Conservation (phyloP, 805 yeast genomes). For the Soucietia sequanensis region DNA sequence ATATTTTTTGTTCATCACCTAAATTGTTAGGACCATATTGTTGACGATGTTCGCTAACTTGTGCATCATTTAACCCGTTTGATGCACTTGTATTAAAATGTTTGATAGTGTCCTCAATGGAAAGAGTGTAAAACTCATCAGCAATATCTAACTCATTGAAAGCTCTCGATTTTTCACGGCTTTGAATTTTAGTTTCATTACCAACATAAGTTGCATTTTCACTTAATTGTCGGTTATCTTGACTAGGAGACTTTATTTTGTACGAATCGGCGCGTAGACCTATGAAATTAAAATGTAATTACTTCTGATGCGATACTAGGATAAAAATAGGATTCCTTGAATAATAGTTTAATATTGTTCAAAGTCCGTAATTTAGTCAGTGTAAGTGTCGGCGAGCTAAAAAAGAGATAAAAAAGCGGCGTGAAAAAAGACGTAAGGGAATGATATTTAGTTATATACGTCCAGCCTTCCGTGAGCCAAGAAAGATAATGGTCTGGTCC, state of each 20-base stretch:
- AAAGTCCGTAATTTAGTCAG: too few species aligned
- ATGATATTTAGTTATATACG: too few species aligned
- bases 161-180: slow-evolving; percentile 10
- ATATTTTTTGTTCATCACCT: slow-evolving; percentile 58
- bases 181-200: slow-evolving; percentile 6
- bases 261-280: too few species aligned
- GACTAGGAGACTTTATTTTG: slow-evolving; percentile 1
- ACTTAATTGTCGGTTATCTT: slow-evolving; percentile 6
- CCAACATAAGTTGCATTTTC: background rate
- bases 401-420: too few species aligned
- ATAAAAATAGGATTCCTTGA: too few species aligned
- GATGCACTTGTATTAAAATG: slow-evolving; percentile 11
- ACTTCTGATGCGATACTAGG: too few species aligned
- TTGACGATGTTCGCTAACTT: slow-evolving; percentile 12
- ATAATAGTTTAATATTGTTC: too few species aligned
- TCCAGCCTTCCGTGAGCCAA: too few species aligned
- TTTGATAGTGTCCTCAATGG: slow-evolving; percentile 15
- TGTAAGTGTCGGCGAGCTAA: slow-evolving; percentile 1
- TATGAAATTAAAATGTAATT: too few species aligned
- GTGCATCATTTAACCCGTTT: slow-evolving; percentile 18
- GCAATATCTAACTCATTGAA: background rate
- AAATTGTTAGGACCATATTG: slow-evolving; percentile 59
- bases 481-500: too few species aligned
- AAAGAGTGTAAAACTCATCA: slow-evolving; percentile 14
- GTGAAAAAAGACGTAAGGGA: too few species aligned